Evolutionary conservation across 2,329 filamentous ascomycete species (phyloP).

Genomic region (Nemania sp.): DNA sequence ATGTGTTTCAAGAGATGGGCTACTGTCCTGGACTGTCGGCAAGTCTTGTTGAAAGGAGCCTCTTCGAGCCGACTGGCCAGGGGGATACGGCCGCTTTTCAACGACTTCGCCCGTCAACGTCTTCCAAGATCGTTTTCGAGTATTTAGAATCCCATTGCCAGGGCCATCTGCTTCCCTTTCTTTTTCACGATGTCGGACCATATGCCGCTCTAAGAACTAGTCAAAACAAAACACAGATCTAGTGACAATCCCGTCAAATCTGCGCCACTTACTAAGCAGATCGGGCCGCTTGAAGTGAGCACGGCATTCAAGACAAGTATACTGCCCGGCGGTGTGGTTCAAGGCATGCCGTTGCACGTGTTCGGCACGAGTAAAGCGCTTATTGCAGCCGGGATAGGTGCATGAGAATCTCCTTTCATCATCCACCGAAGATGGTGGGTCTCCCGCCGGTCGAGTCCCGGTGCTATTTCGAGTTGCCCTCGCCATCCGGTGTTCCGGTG

Average conservation of each 20-base stretch:
- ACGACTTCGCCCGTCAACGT: slow-evolving; percentile 57
- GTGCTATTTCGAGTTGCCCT: slow-evolving; percentile 2
- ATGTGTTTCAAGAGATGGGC: slow-evolving; percentile 21
- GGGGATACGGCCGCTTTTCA: slow-evolving; percentile 42
- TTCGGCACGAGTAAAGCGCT: slow-evolving; percentile 59
- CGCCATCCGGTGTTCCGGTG: background rate
- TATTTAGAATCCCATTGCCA: slow-evolving; percentile 54
- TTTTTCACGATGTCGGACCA: slow-evolving; percentile 56
- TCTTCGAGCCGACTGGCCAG: background rate
- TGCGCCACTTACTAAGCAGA: slow-evolving; percentile 51
- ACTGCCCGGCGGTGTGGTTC: slow-evolving; percentile 57
- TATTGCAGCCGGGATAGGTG: slow-evolving; percentile 50
- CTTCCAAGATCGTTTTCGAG: slow-evolving; percentile 59
- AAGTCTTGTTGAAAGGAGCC: background rate
- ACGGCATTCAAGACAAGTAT: slow-evolving; percentile 61
- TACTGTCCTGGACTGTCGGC: slow-evolving; percentile 15
- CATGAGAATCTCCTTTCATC: slow-evolving; percentile 39
- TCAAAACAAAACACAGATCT: background rate
- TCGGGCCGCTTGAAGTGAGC: slow-evolving; percentile 65
- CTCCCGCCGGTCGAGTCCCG: background rate
- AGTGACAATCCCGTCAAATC: background rate
- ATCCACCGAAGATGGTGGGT: background rate
- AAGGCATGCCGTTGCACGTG: slow-evolving; percentile 61
- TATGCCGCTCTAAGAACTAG: slow-evolving; percentile 54
- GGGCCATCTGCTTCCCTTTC: slow-evolving; percentile 59